Evolutionary conservation across 495 filamentous ascomycete genomes (phyloP), one percentile per base, ranked within the genome.

Genomic region (Aspergillus nidulans): DNA sequence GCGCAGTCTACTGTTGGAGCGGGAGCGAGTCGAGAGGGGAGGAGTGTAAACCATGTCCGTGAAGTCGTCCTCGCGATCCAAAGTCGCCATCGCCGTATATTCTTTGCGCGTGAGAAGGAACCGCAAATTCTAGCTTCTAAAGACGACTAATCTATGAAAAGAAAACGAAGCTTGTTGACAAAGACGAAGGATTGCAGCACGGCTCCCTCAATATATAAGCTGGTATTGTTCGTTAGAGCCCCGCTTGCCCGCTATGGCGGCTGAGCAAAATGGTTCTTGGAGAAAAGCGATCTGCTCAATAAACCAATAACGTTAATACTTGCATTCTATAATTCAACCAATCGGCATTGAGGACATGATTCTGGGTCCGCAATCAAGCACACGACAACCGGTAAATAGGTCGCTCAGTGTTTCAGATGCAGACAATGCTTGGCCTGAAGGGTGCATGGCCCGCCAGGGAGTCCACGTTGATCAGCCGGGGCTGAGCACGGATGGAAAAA

Each of bases 11-110:
- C 71, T 70, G 45, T 68, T 70, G 2, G 74, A 77, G 30, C 68
- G 70, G 4, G 69, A 70, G 34, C 68, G 70, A 6, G 69, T 69
- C 4, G 74, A 74, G 6, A 61, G 56, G n/a, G 68, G 63, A 38
- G 67, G 65, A 30, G 57, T 59, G n/a, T 53, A 63, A 10, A 45
- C 52, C 39, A 61, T 62, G 41, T 63, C 63, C 47, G 51, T 53
- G 43, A 65, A 52, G n/a, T 75, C 64, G 21, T 75, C 70, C 51
- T 72, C 68, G 18, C 51, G 63, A 15, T 76, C 72, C 60, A 71
- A 32, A 18, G 20, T 56, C 19, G 38, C 45, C 45, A 56, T 56
- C 10, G 36, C 6, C 34, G 16, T 15, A 23, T 21, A 23, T 8
- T 26, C 7, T 3, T 24, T 45, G 24, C 28, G 40, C 15, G 18